A percentile compares a stretch with the other conserved stretches of the same genome.
Conservation (phyloP, 2,329 filamentous ascomycete species). For the Fusarium luffae region DNA sequence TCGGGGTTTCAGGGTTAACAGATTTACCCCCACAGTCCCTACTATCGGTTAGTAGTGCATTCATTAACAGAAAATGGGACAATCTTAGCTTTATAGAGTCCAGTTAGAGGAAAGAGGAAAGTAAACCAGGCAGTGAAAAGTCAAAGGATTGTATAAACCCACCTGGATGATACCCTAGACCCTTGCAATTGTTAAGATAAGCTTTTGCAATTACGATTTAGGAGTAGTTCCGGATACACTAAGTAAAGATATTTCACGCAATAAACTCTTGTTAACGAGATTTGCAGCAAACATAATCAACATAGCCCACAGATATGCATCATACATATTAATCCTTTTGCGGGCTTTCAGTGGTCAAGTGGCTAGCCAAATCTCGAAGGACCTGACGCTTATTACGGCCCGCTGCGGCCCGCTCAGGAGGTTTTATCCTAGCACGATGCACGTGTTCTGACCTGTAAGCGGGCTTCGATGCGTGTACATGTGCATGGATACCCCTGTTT, state of each 20-base stretch:
- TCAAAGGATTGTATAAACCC: neutral
- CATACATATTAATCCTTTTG: too few relatives aligned
- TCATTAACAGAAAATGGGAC: too few relatives aligned
- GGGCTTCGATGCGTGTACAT: too few relatives aligned
- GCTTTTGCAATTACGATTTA: neutral
- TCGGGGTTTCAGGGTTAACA: too few relatives aligned
- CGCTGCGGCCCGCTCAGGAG: neutral
- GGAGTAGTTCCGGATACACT: neutral
- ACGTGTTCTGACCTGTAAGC: too few relatives aligned
- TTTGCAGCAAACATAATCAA: too few relatives aligned
- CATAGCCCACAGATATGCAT: too few relatives aligned
- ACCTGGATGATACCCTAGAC: neutral
- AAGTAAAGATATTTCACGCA: neutral
- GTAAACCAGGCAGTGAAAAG: neutral
- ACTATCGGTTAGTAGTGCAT: neutral
- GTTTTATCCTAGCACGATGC: too few relatives aligned
- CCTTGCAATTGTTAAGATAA: neutral
- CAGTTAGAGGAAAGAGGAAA: neutral
- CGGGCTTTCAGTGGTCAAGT: neutral
- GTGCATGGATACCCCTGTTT: too few relatives aligned
- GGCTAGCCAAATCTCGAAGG: neutral
- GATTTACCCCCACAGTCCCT: neutral
- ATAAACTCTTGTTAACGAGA: too few relatives aligned
- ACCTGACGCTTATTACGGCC: neutral
- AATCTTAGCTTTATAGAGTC: too few relatives aligned